Base-by-base conservation (phyloP, 768 basidiomycete species). In the Tylopilus plumbeoviolaceoides region DNA sequence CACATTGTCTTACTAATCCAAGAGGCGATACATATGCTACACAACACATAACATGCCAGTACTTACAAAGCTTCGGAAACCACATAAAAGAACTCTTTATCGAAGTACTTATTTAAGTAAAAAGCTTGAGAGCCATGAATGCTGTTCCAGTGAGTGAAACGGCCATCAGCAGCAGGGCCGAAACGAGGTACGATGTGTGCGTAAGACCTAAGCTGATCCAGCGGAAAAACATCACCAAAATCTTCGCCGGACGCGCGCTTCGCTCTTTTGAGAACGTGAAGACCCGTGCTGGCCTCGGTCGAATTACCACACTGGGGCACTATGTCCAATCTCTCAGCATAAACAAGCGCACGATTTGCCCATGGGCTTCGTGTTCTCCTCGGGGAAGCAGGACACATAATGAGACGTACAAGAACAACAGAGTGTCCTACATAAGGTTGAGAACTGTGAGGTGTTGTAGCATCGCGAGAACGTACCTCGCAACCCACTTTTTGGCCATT, bases 181-280 rank as follows among this genome's bases (percentile, higher is more conserved):
- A 59, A 59, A 17, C n/a, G 21, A 1, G 44, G 57, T 25, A 56
- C 44, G 38, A 59, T n/a, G n/a, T n/a, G n/a, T n/a, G n/a, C n/a
- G n/a, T n/a, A n/a, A n/a, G n/a, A n/a, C n/a, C n/a, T n/a, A 12
- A 59, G 27, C 39, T 59, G 55, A 23, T 49, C 43, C 21, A 59
- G 4, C 20, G 51, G 58, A 39, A 59, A 44, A 3, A 56, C 36
- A n/a, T 53, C 40, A 1, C 51, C 51, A 23, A 58, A 47, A 4
- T 5, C 4, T 8, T 4, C 8, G 11, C 45, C 35, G 3, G 36
- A 48, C n/a, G 50, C 27, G 17, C 18, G 11, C 11, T 28, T 36
- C 2, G 44, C 51, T 15, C 44, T 25, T 11, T 57, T 53, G 39
- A 57, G 56, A 7, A 54, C 40, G 6, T 47, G 52, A 17, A 57